Percentiles rank a stretch among this genome's conserved stretches.
Evolutionary conservation across 2,329 filamentous ascomycete genomes (phyloP).

Genomic region (Lachnellula occidentalis): DNA sequence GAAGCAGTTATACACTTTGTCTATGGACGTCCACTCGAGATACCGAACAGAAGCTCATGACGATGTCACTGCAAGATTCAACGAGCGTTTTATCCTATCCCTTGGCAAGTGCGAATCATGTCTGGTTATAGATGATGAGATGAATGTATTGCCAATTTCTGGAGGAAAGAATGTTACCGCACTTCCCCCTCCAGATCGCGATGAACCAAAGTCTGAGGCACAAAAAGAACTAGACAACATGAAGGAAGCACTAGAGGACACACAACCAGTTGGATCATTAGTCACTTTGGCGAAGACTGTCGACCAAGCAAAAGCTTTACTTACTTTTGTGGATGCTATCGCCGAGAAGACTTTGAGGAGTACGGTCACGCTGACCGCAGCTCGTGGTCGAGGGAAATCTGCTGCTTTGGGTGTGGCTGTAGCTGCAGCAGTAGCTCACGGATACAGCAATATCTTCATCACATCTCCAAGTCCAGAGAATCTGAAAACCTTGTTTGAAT

Average conservation of each 20-base stretch:
- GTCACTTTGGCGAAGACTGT: slow-evolving; percentile 82
- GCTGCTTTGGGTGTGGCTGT: slow-evolving; percentile 92
- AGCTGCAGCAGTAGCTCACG: slow-evolving; percentile 88
- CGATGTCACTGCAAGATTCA: slow-evolving; percentile 93
- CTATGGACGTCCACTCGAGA: slow-evolving; percentile 95
- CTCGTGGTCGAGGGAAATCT: slow-evolving; percentile 92
- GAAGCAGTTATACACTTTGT: slow-evolving; percentile 93
- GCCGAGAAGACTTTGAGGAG: slow-evolving; percentile 91
- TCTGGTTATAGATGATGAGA: slow-evolving; percentile 92
- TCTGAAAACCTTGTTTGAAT: slow-evolving; percentile 96
- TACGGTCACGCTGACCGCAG: slow-evolving; percentile 89
- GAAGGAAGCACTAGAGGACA: slow-evolving; percentile 81
- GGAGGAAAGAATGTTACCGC: slow-evolving; percentile 86
- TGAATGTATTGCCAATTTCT: slow-evolving; percentile 95
- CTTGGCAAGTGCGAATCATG: slow-evolving; percentile 93
- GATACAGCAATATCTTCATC: slow-evolving; percentile 99
- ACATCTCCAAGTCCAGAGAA: slow-evolving; percentile 97
- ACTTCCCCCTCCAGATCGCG: slow-evolving; percentile 69
- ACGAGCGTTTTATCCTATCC: slow-evolving; percentile 93
- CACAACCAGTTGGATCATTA: slow-evolving; percentile 78
- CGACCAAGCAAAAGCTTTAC: slow-evolving; percentile 92
- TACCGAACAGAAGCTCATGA: slow-evolving; percentile 95
- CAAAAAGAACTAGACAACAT: slow-evolving; percentile 76
- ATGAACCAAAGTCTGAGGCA: slow-evolving; percentile 65
- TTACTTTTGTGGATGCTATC: slow-evolving; percentile 95